Evolutionary conservation across 2,329 filamentous ascomycete species (phyloP).

Genomic region (Drechslerella dactyloides): DNA sequence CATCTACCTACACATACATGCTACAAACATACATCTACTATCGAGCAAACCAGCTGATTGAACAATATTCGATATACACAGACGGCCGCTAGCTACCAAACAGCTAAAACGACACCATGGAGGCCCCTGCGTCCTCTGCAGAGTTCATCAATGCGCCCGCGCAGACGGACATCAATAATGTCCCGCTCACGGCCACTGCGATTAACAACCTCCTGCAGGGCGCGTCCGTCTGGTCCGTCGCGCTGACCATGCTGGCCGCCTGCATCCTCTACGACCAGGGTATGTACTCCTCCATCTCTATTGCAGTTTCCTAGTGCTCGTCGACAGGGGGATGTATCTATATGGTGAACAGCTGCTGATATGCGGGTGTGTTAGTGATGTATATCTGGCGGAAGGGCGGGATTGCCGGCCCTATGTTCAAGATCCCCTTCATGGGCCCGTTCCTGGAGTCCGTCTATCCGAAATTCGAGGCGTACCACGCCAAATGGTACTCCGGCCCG

Average conservation of each 20-base stretch:
- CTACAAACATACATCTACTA: too few species aligned
- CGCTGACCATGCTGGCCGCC: conserved; percentile 72
- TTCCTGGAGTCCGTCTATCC: conserved; percentile 92
- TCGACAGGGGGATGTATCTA: conserved; percentile 5
- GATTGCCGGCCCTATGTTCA: conserved; percentile 76
- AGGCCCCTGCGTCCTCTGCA: conserved; percentile 45
- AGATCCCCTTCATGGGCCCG: conserved; percentile 89
- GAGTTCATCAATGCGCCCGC: conserved; percentile 39
- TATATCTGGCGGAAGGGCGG: conserved; percentile 77
- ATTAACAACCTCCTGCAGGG: conserved; percentile 61
- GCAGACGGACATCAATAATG: conserved; percentile 42
- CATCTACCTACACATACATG: too few species aligned
- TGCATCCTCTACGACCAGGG: conserved; percentile 88
- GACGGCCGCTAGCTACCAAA: background rate
- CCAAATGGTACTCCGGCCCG: conserved; percentile 88
- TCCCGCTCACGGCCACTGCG: conserved; percentile 22
- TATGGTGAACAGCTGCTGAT: too few species aligned
- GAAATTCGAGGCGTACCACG: conserved; percentile 87
- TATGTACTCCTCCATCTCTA: conserved; percentile 58
- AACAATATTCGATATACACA: background rate
- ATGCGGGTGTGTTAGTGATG: too few species aligned
- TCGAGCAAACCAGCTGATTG: too few species aligned
- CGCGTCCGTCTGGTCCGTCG: conserved; percentile 69
- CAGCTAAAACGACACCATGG: conserved; percentile 9
- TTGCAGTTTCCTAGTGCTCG: background rate